A percentile compares a stretch with the other conserved stretches of the same genome.
Conservation (phyloP, 306 rosid species). For the Sicyos edulis region DNA sequence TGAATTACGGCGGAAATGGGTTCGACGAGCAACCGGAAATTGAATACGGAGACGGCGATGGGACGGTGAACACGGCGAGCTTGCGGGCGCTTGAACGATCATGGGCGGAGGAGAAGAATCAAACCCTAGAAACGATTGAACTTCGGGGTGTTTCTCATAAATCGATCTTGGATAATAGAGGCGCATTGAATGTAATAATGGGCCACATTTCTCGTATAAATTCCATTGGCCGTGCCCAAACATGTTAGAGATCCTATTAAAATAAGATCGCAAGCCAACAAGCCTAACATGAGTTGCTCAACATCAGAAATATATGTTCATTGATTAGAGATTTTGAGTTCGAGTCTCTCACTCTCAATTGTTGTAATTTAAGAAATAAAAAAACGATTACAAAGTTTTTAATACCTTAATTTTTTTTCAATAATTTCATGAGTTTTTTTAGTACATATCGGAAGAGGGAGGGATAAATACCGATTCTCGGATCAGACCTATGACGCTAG, state of each 20-base stretch:
- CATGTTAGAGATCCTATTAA: background rate
- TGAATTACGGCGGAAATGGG: constrained; percentile 44
- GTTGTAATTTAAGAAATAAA: no score
- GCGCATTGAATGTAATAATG: constrained; percentile 41
- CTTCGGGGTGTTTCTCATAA: constrained; percentile 56
- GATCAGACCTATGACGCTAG: no score
- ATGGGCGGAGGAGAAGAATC: constrained; percentile 48
- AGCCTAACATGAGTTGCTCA: no score
- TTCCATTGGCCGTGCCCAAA: constrained; percentile 18
- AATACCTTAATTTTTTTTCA: no score
- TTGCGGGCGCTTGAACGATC: constrained; percentile 51
- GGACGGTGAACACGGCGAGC: constrained; percentile 78
- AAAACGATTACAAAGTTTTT: no score
- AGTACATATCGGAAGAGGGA: no score
- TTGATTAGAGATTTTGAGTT: no score
- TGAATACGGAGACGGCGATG: constrained; percentile 74
- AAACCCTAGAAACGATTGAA: constrained; percentile 40
- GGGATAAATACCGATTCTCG: no score
- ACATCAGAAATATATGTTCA: no score
- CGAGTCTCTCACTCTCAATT: no score
- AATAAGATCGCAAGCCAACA: no score
- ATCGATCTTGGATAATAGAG: constrained; percentile 44
- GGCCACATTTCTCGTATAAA: constrained; percentile 42
- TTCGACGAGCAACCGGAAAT: constrained; percentile 63
- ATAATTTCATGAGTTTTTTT: no score